Evolutionary conservation across 2,329 filamentous ascomycete genomes (phyloP), one percentile per base, ranked within the genome.

Genomic region (Aspergillus cejpii): DNA sequence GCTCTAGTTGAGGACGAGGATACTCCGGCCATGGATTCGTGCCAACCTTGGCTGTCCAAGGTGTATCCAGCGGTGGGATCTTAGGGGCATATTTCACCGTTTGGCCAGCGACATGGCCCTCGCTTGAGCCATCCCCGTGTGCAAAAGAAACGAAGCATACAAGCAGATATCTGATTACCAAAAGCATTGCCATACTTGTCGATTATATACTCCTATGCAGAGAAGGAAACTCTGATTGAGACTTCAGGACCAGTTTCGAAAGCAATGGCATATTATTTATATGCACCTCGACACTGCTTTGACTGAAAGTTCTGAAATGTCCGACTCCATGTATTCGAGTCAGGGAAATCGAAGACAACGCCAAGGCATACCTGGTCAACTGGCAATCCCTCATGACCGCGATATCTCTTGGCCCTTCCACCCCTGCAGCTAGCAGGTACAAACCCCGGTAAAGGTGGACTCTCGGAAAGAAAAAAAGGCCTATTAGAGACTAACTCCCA

Each of bases 21-120:
- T 75, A 74, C 44, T 74, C 71, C 6, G 71, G 70, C 73, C 73
- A 75, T 0, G 73, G 72, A 39, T 70, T 63, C 1, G 66, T 73
- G 12, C 73, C 73, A 4, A 73, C 71, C 19, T 68, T 60, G 27
- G 66, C 59, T 0, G 72, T 75, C 73, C 73, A 75, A 7, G 60
- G 55, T 1, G 69, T 74, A 11, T 62, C 65, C 37, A 73, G 54
- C 3, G 69, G 70, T n/a, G 68, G 67, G 21, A 61, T 47, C 37
- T 72, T 63, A 2, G 62, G 54, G 24, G 62, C 47, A 63, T 77
- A 70, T 1, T 52, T 62, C 7, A 45, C 43, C 2, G 38, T 34
- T n/a, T 42, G 37, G 5, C 45, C 28, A 19, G 24, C 26, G 11
- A 31, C 4, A 14, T 43, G 37, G 21, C n/a, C 19, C 14, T 14